Evolutionary conservation across 441 rosid species (phyloP).

Genomic region (Lagerstroemia fauriei): DNA sequence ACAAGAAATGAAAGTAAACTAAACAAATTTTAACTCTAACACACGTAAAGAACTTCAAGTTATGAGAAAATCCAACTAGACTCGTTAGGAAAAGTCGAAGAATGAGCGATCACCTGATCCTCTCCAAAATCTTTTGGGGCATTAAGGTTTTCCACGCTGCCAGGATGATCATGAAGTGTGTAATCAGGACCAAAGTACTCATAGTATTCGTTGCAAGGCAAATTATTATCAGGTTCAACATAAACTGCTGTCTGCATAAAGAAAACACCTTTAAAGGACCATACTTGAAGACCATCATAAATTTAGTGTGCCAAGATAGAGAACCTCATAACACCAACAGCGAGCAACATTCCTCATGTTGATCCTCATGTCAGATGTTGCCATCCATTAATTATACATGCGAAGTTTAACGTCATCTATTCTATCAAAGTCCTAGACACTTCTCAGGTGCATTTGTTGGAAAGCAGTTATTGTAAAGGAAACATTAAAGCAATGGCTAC

Average conservation of each 20-base stretch:
- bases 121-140: conserved; percentile 73
- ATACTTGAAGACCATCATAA: not conserved
- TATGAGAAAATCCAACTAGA: not conserved
- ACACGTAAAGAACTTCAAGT: not conserved
- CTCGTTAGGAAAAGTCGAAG: not conserved
- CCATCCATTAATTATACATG: too few relatives aligned
- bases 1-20: not conserved
- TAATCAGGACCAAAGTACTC: conserved; percentile 97
- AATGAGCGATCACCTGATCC: conserved; percentile 50
- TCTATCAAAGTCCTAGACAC: too few relatives aligned
- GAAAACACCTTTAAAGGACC: conserved; percentile 16
- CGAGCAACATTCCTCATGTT: too few relatives aligned
- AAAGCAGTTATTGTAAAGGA: too few relatives aligned
- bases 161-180: conserved; percentile 78
- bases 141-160: conserved; percentile 77
- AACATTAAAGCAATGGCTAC: too few relatives aligned
- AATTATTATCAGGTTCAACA: conserved; percentile 82
- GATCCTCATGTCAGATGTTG: too few relatives aligned
- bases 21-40: not conserved
- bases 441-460: too few relatives aligned
- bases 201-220: conserved; percentile 85
- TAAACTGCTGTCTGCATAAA: conserved; percentile 84
- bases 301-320: not conserved
- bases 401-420: too few relatives aligned
- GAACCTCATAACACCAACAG: conserved; percentile 96